A percentile compares a stretch with the other conserved stretches of the same genome.
Conservation (phyloP, 257 asterid species). For the Lithospermum erythrorhizon region DNA sequence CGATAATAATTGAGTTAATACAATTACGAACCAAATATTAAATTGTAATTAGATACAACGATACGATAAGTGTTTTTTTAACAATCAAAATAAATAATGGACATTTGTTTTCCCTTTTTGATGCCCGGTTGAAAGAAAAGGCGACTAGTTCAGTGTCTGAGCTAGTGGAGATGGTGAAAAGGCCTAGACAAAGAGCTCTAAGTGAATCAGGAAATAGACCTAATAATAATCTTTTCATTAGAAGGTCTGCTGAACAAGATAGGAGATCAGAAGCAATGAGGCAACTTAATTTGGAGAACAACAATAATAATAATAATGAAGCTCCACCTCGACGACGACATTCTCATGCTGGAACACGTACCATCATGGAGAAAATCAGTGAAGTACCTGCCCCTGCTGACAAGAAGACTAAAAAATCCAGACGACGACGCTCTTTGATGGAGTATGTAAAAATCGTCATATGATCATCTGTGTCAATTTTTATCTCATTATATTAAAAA, state of each 20-base stretch:
- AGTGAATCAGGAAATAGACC: conserved; percentile 83
- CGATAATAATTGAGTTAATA: too few relatives aligned
- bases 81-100: too few relatives aligned
- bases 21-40: too few relatives aligned
- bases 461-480: too few relatives aligned
- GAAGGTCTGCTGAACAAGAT: neutral
- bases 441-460: conserved; percentile 46
- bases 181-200: conserved; percentile 64
- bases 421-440: conserved; percentile 71
- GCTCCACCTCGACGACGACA: conserved; percentile 70
- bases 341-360: conserved; percentile 75
- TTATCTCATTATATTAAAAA: too few relatives aligned
- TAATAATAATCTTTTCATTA: neutral
- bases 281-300: conserved; percentile 11
- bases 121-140: conserved; percentile 81
- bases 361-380: conserved; percentile 51
- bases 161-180: conserved; percentile 66
- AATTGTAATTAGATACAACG: too few relatives aligned
- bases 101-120: neutral
- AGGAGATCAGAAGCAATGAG: conserved; percentile 27
- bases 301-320: conserved; percentile 19
- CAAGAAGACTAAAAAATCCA: conserved; percentile 43
- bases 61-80: too few relatives aligned
- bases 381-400: conserved; percentile 42
- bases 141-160: conserved; percentile 65